phyloP scores from a whole-genome alignment of 208 protist species.

The Trypanosoma congolense region DNA sequence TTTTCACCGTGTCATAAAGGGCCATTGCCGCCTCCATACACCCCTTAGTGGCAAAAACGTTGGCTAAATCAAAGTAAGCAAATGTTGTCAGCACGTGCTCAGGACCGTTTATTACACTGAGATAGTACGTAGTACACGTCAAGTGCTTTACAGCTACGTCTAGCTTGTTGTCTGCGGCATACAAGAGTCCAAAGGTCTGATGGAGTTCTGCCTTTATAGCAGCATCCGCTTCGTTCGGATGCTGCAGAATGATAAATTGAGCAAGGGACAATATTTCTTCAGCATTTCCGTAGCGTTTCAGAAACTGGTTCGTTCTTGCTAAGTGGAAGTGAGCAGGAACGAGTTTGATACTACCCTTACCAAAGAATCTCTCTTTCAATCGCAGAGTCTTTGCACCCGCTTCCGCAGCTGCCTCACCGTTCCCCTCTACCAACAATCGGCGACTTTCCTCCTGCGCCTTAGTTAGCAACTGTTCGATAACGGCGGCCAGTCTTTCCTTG shows the following conservation, averaged over 20 bases:
- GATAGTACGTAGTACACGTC: conserved; percentile 81
- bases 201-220: conserved; percentile 81
- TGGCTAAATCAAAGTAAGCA: conserved; percentile 88
- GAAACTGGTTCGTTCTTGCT: conserved; percentile 81
- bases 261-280: conserved; percentile 87
- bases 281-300: conserved; percentile 69
- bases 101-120: conserved; percentile 75
- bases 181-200: conserved; percentile 86
- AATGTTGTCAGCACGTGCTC: conserved; percentile 79
- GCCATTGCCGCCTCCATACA: conserved; percentile 85
- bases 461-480: conserved; percentile 62
- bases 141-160: conserved; percentile 78
- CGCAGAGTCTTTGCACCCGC: conserved; percentile 72
- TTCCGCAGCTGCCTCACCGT: conserved; percentile 69
- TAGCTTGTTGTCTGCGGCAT: conserved; percentile 80
- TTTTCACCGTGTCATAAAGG: conserved; percentile 81
- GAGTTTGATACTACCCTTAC: conserved; percentile 56
- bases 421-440: conserved; percentile 57
- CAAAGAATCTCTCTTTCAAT: conserved; percentile 74
- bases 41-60: conserved; percentile 85
- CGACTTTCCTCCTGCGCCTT: conserved; percentile 71
- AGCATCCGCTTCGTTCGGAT: conserved; percentile 44
- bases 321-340: conserved; percentile 82
- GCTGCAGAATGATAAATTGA: conserved; percentile 74
- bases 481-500: conserved; percentile 39